Evolutionary conservation across 495 filamentous ascomycete species (phyloP).

Genomic region (Hypoxylon perforatum): DNA sequence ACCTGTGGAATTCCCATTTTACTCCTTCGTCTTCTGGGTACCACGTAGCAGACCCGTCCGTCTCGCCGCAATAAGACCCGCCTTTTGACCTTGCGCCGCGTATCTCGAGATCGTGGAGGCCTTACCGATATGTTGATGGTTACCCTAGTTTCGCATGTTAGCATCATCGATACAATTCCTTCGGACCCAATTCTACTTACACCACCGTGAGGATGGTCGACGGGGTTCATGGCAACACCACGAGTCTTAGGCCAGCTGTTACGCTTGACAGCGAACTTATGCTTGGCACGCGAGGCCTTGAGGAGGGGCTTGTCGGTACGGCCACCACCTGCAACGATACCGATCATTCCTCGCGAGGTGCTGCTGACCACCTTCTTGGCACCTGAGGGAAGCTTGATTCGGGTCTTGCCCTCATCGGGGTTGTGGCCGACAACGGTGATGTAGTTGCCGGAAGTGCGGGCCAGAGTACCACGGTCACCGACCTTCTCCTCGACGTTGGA

Average conservation of each 20-base stretch:
- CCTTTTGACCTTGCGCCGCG: constrained; percentile 98
- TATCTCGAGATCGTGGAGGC: constrained; percentile 98
- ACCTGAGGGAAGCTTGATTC: constrained; percentile 97
- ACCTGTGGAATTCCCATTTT: constrained; percentile 60
- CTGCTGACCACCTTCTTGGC: constrained; percentile 99
- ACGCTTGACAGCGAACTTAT: constrained; percentile 99
- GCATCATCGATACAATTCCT: constrained; percentile 25
- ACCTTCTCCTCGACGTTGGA: constrained; percentile 99
- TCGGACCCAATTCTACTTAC: constrained; percentile 48
- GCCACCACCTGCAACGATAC: constrained; percentile 98
- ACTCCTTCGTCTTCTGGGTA: constrained; percentile 99
- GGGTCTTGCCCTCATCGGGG: constrained; percentile 98
- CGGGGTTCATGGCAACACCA: constrained; percentile 99
- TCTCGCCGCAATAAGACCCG: constrained; percentile 99
- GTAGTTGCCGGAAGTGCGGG: constrained; percentile 98
- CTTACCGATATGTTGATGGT: constrained; percentile 99
- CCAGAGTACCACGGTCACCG: constrained; percentile 95
- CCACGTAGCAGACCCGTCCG: constrained; percentile 98
- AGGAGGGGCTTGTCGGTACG: constrained; percentile 99
- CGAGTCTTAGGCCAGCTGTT: constrained; percentile 99
- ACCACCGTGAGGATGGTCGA: constrained; percentile 99
- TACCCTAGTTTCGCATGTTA: constrained; percentile 74
- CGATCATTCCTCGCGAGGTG: constrained; percentile 95
- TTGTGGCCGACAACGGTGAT: constrained; percentile 99
- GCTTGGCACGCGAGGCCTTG: constrained; percentile 98